phyloP scores from a whole-genome alignment of 495 filamentous ascomycete genomes.

The Penicillium egyptiacum region DNA sequence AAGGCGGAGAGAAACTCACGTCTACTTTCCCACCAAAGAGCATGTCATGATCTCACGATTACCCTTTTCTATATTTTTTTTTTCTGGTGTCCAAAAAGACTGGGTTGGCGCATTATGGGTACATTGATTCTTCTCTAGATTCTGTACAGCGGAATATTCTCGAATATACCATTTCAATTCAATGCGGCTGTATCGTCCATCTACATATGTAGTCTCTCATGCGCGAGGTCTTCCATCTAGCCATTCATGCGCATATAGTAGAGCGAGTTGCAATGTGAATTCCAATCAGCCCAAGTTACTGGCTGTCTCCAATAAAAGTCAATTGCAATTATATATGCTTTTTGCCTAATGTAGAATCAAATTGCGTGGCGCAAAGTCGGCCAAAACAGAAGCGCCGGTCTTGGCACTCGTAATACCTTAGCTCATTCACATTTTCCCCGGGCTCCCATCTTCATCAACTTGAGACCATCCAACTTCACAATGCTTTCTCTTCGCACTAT shows the following conservation, averaged over 20 bases:
- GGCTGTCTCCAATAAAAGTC: background rate
- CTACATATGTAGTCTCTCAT: background rate
- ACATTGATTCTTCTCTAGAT: conserved; percentile 17
- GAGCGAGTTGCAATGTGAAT: background rate
- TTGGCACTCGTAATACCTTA: conserved; percentile 40
- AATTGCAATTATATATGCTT: background rate
- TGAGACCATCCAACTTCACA: conserved; percentile 36
- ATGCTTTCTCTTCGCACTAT: conserved; percentile 78
- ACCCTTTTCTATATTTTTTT: conserved; percentile 14
- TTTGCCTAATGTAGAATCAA: conserved; percentile 3
- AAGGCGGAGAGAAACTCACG: conserved; percentile 52
- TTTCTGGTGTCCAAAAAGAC: conserved; percentile 15
- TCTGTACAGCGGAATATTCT: conserved; percentile 15
- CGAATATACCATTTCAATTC: conserved; percentile 14
- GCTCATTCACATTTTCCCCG: conserved; percentile 24
- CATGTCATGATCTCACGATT: conserved; percentile 41
- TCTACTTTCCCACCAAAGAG: conserved; percentile 72
- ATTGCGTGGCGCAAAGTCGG: conserved; percentile 14
- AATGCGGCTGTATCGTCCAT: conserved; percentile 5
- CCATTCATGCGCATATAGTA: background rate
- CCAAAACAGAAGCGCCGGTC: conserved; percentile 23
- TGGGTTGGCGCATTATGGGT: conserved; percentile 31
- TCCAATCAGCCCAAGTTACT: background rate
- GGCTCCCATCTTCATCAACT: conserved; percentile 24
- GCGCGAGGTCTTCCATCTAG: background rate